Evolutionary conservation across 2,329 filamentous ascomycete genomes (phyloP).

Genomic region (Trichoderma afroharzianum): DNA sequence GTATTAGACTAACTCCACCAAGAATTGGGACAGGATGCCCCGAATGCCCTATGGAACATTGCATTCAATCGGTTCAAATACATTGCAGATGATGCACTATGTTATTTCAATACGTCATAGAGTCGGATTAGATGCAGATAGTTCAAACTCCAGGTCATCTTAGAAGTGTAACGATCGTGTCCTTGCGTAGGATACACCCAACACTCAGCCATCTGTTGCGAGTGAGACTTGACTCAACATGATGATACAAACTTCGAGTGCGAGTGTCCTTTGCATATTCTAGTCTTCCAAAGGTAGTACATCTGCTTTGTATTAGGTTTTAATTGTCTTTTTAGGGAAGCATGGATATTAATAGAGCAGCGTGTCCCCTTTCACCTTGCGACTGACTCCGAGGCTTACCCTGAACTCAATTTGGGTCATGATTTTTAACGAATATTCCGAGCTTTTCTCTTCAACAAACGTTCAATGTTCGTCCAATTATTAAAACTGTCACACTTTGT

Average conservation of each 20-base stretch:
- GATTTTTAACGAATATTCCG: too few relatives aligned
- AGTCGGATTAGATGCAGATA: not conserved
- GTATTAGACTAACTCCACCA: not conserved
- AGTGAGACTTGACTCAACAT: not conserved
- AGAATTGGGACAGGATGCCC: not conserved
- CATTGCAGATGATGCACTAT: not conserved
- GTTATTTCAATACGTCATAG: not conserved
- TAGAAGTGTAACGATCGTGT: not conserved
- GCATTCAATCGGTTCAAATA: not conserved
- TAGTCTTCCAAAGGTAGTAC: rapidly evolving
- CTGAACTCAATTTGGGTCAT: not conserved
- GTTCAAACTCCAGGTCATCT: not conserved
- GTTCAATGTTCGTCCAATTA: not conserved
- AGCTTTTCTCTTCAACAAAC: not conserved
- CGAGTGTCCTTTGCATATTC: not conserved
- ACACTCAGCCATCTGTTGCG: not conserved
- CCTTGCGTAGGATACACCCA: not conserved
- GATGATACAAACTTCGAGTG: not conserved
- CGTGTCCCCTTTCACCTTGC: not conserved
- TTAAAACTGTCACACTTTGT: rapidly evolving
- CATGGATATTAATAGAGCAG: not conserved
- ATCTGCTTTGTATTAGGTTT: not conserved
- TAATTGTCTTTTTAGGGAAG: rapidly evolving
- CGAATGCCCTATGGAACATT: not conserved
- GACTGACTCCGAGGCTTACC: not conserved